Evolutionary conservation across 352 stramenopile species (phyloP), one percentile per base, ranked within the genome.

Genomic region (Thalassiosira gravida): DNA sequence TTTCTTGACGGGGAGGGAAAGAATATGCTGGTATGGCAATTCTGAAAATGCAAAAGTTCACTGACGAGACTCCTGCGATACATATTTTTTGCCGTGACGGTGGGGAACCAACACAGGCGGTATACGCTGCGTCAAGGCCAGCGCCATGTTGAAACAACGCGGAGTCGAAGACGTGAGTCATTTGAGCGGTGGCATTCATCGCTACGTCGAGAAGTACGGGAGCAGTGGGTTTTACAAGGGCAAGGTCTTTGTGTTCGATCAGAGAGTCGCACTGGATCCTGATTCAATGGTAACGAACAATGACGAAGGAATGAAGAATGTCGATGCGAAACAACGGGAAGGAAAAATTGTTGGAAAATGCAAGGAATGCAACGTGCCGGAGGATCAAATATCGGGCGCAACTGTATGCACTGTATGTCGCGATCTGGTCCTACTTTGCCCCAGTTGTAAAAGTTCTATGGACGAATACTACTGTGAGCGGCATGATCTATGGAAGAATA

Each of bases 171-270:
- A 94, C 76, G 86, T 95, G 2, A 84, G 63, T 61, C 88, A 93
- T 65, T 78, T 95, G 22, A 71, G 79, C 59, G 91, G 91, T 16
- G 91, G 91, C 7, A 95, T 95, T 47, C 88, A 94, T 81, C 68
- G 90, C 11, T 95, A 95, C 71, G 67, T 95, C 50, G 91, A 96
- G 78, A 73, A 74, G 30, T 96, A 89, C 76, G 87, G 86, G 1
- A 82, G 83, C 42, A 44, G 84, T 50, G 90, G 91, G 9, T 86
- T 87, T 73, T 96, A 92, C 66, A 86, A 87, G 56, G 92, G 92
- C 1, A 90, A 92, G 39, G 92, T 94, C 62, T 95, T 95, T 86
- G 89, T 94, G 7, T 96, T 96, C 67, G 92, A 96, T 82, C 77
- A 89, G 67, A 73, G 88, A 46, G 79, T 91, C 16, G 80, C 85